Evolutionary conservation across 192 early-diverging fungal genomes (phyloP), one percentile per base, ranked within the genome.

Genomic region (Rhizoclosmatium globosum): DNA sequence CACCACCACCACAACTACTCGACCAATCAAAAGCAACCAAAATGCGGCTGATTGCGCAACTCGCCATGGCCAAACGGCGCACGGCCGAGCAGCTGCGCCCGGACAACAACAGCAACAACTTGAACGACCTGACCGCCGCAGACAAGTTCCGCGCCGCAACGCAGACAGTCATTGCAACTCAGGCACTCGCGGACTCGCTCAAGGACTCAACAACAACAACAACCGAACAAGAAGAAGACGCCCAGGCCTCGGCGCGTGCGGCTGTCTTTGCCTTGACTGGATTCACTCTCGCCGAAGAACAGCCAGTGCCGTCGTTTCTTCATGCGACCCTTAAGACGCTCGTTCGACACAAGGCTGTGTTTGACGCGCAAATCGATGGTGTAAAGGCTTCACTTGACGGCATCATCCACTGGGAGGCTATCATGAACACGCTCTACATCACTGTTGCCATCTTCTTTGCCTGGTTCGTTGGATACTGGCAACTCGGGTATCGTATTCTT

Each of bases 391-490:
- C 53, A 3, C 21, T 79, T 11, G 70, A 79, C 4, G 53, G 21
- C 4, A 45, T 79, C 13, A 64, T 79, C 21, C 50, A 61, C 47
- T 79, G 78, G 78, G 78, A 72, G 41, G 9, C 59, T 9, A 46
- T 79, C 31, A 41, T 53, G 15, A 72, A 57, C 61, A 13, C 69
- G 6, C 57, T 79, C 2, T 72, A 64, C 45, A 78, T 84, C 57
- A 53, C 79, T 2, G 38, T 50, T 4, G 79, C 64, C 39, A 43
- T 74, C 21, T 41, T 75, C 15, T 65, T 3, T 6, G 65, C 82
- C 4, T 84, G 76, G 74, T 45, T 84, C 47, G 61, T 84, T 68
- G 79, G 78, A 19, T 78, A 74, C 43, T 74, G 56, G 72, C 59
- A 74, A 19, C 59, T 74, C 2, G 76, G 68, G 62, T 81, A n/a